Evolutionary conservation across 495 filamentous ascomycete genomes (phyloP).

Genomic region (Symbiotaphrina buchneri): DNA sequence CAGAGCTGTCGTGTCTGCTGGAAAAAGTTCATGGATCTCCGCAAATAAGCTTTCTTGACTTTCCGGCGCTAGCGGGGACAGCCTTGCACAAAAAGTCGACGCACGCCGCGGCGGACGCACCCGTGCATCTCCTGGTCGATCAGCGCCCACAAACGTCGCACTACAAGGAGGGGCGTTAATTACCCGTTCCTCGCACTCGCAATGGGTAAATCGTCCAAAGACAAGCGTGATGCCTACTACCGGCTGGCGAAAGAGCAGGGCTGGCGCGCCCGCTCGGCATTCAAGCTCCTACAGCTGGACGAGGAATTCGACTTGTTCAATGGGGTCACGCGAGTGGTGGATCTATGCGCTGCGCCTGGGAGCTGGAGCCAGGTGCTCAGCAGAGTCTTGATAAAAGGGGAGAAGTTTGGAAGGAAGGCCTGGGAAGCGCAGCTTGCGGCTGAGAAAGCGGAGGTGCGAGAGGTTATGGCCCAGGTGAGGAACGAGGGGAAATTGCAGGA

Average conservation of each 20-base stretch:
- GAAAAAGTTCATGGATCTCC: too few relatives aligned
- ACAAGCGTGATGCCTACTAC: conserved; percentile 96
- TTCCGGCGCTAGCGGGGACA: too few relatives aligned
- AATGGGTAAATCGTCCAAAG: conserved; percentile 98
- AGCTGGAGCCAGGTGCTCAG: conserved; percentile 95
- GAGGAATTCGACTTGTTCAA: conserved; percentile 91
- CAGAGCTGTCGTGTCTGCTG: too few relatives aligned
- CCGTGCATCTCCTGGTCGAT: too few relatives aligned
- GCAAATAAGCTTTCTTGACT: too few relatives aligned
- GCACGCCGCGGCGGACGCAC: too few relatives aligned
- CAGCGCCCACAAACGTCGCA: too few relatives aligned
- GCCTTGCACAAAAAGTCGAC: too few relatives aligned
- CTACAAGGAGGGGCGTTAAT: too few relatives aligned
- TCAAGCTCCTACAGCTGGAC: conserved; percentile 90
- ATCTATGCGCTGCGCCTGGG: conserved; percentile 87
- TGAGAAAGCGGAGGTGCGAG: conserved; percentile 9
- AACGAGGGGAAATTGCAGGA: too few relatives aligned
- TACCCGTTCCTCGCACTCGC: conserved; percentile 1
- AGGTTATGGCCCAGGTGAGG: too few relatives aligned
- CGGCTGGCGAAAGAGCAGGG: conserved; percentile 95
- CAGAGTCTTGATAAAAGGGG: conserved; percentile 74
- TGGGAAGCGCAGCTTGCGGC: conserved; percentile 58
- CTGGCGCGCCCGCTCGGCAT: conserved; percentile 88
- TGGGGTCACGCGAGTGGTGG: conserved; percentile 75
- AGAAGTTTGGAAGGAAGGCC: conserved; percentile 61